These are phyloP conservation scores for Ogataea dorogensis DNA, from an alignment of 805 yeast genomes.

Conservation along the genomic window DNA sequence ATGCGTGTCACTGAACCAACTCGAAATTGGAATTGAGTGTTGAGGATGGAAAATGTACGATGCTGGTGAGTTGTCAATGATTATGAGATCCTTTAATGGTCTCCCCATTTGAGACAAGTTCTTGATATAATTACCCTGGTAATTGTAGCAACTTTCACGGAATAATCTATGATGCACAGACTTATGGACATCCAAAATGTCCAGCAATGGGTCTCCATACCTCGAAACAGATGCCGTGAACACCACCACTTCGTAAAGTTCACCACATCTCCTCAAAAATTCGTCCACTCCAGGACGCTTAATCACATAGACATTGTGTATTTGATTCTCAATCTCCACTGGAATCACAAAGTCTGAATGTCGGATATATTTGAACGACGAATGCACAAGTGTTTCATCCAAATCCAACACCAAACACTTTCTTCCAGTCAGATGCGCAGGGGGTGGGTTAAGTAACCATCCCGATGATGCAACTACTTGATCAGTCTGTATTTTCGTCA, in stretches of 20 bases:
- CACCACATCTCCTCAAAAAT: constrained; percentile 78
- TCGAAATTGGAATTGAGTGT: constrained; percentile 94
- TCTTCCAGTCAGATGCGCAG: constrained; percentile 50
- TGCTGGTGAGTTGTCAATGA: constrained; percentile 96
- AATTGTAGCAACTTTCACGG: constrained; percentile 90
- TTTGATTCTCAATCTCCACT: constrained; percentile 90
- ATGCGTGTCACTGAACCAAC: constrained; percentile 98
- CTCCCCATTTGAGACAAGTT: constrained; percentile 93
- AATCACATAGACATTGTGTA: constrained; percentile 92
- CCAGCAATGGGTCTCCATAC: constrained; percentile 93
- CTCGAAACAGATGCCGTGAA: constrained; percentile 95
- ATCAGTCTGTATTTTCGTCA: constrained; percentile 66
- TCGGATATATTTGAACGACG: constrained; percentile 86
- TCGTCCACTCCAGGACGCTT: constrained; percentile 98
- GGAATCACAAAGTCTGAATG: constrained; percentile 97
- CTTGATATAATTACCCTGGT: constrained; percentile 93
- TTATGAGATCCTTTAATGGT: constrained; percentile 79
- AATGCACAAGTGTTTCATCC: constrained; percentile 95
- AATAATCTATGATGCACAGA: constrained; percentile 88
- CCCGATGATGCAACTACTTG: constrained; percentile 68
- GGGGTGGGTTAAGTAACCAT: constrained; percentile 59
- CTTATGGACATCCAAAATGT: constrained; percentile 74
- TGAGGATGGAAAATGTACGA: constrained; percentile 98
- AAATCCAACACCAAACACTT: constrained; percentile 90
- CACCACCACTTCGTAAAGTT: constrained; percentile 90